Evolutionary conservation across 768 basidiomycete genomes (phyloP).

Genomic region (Kwoniella sp.): DNA sequence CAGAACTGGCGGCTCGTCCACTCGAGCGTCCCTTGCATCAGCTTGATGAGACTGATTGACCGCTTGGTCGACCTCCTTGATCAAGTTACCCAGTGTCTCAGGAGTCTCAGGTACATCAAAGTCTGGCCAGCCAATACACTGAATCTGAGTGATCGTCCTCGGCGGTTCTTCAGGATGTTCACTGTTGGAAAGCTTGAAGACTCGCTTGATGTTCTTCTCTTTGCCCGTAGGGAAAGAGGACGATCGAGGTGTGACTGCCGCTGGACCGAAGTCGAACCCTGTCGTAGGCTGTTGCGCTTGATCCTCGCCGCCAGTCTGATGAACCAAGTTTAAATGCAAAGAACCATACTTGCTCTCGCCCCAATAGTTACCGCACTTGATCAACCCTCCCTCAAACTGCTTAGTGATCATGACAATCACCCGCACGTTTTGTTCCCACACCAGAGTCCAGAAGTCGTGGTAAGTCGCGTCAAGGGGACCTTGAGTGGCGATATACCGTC

Average conservation of each 20-base stretch:
- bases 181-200: slow-evolving; percentile 68
- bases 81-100: slow-evolving; percentile 69
- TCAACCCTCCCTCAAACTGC: slow-evolving; percentile 79
- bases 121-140: slow-evolving; percentile 95
- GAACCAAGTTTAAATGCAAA: slow-evolving; percentile 64
- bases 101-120: slow-evolving; percentile 91
- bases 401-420: slow-evolving; percentile 96
- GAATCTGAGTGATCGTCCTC: slow-evolving; percentile 78
- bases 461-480: slow-evolving; percentile 88
- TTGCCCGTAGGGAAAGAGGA: slow-evolving; percentile 13
- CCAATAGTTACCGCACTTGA: slow-evolving; percentile 95
- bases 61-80: slow-evolving; percentile 67
- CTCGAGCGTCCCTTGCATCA: slow-evolving; percentile 11
- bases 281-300: slow-evolving; percentile 32
- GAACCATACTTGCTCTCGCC: slow-evolving; percentile 66
- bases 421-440: slow-evolving; percentile 91
- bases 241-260: slow-evolving; percentile 27
- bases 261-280: slow-evolving; percentile 60
- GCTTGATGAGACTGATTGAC: slow-evolving; percentile 30
- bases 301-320: slow-evolving; percentile 60
- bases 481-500: slow-evolving; percentile 92
- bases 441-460: slow-evolving; percentile 91
- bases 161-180: slow-evolving; percentile 65
- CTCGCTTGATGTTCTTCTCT: slow-evolving; percentile 56
- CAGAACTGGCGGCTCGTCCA: slow-evolving; percentile 45